A percentile compares a stretch with the other conserved stretches of the same genome.
Conservation (phyloP, 768 basidiomycete species). For the Pilatotrama ljubarskyi region DNA sequence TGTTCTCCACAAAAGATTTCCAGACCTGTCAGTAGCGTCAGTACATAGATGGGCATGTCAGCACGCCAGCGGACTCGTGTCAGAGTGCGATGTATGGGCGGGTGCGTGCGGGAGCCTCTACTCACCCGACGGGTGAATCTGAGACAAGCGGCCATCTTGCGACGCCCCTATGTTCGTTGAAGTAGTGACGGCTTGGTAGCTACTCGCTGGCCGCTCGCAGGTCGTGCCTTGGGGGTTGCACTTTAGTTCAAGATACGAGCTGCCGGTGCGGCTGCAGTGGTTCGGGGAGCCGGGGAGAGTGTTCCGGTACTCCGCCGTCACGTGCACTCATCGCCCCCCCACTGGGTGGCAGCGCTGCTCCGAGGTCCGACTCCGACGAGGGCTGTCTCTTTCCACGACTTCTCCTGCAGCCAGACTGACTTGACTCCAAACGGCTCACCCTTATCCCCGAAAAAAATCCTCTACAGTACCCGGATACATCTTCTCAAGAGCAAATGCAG, state of each 20-base stretch:
- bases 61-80: not conserved
- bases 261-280: no score
- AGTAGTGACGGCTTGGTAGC: not conserved
- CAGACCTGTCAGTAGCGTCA: constrained; percentile 70
- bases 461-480: not conserved
- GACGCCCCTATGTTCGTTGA: no score
- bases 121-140: constrained; percentile 66
- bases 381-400: no score
- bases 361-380: no score
- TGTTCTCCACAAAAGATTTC: constrained; percentile 75
- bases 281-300: not conserved
- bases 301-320: not conserved
- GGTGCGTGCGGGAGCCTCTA: not conserved
- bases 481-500: no score
- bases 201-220: not conserved
- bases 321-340: no score
- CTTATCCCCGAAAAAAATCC: not conserved
- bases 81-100: not conserved
- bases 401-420: not conserved
- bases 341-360: no score
- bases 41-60: not conserved
- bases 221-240: not conserved
- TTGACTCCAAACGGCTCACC: not conserved
- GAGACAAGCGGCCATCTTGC: constrained; percentile 63
- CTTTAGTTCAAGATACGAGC: not conserved